Evolutionary conservation across 805 yeast species (phyloP).

Genomic region (Phaffomyces thermotolerans): DNA sequence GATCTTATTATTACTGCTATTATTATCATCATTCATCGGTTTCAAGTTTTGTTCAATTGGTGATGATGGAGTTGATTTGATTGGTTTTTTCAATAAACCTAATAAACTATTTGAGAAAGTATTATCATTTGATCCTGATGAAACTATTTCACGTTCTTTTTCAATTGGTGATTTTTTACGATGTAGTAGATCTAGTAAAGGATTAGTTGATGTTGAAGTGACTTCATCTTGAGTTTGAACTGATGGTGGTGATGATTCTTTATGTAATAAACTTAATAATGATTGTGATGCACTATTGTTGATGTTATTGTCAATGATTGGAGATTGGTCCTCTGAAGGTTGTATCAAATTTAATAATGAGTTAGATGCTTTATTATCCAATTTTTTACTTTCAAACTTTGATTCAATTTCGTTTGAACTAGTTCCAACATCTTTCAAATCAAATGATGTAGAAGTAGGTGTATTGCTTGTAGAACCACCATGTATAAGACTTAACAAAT

Average conservation of each 20-base stretch:
- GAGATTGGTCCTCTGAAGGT: background rate
- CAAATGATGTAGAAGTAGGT: background rate
- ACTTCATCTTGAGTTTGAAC: background rate
- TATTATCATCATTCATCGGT: too few species aligned
- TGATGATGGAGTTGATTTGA: background rate
- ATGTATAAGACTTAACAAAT: conserved; percentile 5
- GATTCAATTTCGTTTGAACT: conserved; percentile 7
- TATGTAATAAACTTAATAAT: conserved; percentile 1
- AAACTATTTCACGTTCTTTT: background rate
- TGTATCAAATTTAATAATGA: background rate
- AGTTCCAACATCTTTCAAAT: background rate
- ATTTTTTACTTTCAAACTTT: background rate
- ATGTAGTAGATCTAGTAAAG: conserved; percentile 1
- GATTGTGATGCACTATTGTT: conserved; percentile 3
- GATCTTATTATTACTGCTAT: too few species aligned
- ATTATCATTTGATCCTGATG: background rate
- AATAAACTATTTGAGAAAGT: conserved; percentile 1
- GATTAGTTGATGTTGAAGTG: background rate
- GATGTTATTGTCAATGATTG: background rate
- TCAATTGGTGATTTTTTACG: conserved; percentile 1
- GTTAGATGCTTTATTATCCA: background rate
- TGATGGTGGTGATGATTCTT: background rate
- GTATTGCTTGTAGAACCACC: background rate
- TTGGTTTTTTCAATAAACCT: conserved; percentile 2
- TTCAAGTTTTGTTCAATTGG: background rate